Evolutionary conservation across 768 basidiomycete species (phyloP).

Genomic region (Lyophyllum shimeji): DNA sequence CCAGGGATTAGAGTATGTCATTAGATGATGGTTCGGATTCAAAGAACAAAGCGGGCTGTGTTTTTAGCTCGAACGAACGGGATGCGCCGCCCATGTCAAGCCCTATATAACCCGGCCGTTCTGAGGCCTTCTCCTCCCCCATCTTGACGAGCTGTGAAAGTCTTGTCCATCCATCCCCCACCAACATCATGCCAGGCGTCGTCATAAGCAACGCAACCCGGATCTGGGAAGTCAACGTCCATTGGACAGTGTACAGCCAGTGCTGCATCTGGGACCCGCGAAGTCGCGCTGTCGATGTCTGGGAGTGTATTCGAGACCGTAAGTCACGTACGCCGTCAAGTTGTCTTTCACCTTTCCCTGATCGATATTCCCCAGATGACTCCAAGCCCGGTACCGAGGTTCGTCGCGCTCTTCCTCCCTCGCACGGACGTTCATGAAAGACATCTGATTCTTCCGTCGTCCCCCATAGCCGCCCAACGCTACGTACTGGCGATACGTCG

Average conservation of each 20-base stretch:
- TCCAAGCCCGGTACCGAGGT: conserved; percentile 54
- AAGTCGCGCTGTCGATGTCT: conserved; percentile 68
- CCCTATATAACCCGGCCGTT: conserved; percentile 18
- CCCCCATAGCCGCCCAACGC: conserved; percentile 38
- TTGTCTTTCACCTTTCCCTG: conserved; percentile 5
- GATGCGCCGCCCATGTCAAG: conserved; percentile 20
- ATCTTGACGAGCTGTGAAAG: background rate
- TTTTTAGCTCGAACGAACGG: conserved; percentile 14
- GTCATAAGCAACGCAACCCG: conserved; percentile 66
- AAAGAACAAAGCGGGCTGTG: conserved; percentile 16
- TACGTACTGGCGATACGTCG: conserved; percentile 47
- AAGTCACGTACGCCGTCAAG: conserved; percentile 27
- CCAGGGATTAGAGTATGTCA: conserved; percentile 12
- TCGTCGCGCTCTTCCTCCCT: conserved; percentile 2
- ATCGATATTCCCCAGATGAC: conserved; percentile 42
- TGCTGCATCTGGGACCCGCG: conserved; percentile 72
- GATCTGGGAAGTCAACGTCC: conserved; percentile 68
- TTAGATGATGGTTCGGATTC: conserved; percentile 14
- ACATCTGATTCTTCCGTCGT: conserved; percentile 9
- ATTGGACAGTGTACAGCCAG: conserved; percentile 65
- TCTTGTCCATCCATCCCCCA: conserved; percentile 6
- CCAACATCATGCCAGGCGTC: conserved; percentile 35
- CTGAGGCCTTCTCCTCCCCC: background rate
- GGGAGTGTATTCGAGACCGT: conserved; percentile 76
- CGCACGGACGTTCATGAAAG: conserved; percentile 2